Evolutionary conservation across 306 rosid genomes (phyloP).

Genomic region (Sicyos edulis): DNA sequence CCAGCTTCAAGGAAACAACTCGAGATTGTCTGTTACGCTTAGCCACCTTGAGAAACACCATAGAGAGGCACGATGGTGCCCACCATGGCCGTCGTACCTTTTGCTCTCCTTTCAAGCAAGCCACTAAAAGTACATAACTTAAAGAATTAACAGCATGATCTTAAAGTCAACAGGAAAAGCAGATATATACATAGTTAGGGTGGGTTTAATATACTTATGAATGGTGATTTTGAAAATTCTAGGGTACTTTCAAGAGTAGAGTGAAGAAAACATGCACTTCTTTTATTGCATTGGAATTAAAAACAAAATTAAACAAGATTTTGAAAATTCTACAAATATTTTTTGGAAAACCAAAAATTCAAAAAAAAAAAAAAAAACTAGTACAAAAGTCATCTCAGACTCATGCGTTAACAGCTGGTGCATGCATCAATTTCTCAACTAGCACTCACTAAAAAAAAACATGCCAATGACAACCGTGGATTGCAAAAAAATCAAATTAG

Average conservation of each 20-base stretch:
- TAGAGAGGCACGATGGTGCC: constrained; percentile 94
- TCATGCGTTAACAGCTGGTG: no score
- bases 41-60: constrained; percentile 76
- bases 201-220: not conserved
- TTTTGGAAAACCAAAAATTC: no score
- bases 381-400: no score
- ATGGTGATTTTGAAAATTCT: constrained; percentile 5
- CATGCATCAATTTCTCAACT: not conserved
- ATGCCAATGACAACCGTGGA: constrained; percentile 1
- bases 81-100: constrained; percentile 99
- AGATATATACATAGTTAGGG: constrained; percentile 3
- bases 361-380: no score
- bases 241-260: no score
- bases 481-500: constrained; percentile 3
- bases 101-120: constrained; percentile 98
- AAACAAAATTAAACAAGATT: not conserved
- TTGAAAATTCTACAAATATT: no score
- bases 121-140: constrained; percentile 57
- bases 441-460: constrained; percentile 1
- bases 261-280: no score
- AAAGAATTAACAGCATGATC: constrained; percentile 23
- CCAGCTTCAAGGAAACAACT: constrained; percentile 92
- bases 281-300: no score
- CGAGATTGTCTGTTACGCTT: constrained; percentile 95
- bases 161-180: constrained; percentile 21